Conservation (phyloP, 192 early-diverging fungal species). For the Obelidium mucronatum region DNA sequence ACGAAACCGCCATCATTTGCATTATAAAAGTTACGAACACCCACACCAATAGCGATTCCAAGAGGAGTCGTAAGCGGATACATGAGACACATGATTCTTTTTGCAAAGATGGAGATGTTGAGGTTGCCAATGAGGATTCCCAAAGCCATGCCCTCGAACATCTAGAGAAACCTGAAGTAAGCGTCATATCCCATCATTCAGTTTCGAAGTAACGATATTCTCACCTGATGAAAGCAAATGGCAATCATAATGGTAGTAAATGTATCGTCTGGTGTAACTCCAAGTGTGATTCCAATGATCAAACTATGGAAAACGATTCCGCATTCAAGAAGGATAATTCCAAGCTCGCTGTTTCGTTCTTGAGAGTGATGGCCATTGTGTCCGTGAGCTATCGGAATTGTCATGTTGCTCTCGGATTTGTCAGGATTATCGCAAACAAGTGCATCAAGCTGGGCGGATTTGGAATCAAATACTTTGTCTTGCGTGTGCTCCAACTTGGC, state of each 20-base stretch:
- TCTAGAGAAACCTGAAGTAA: no score
- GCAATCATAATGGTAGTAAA: slow-evolving; percentile 54
- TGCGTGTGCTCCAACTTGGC: neutral
- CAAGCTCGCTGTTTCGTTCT: slow-evolving; percentile 29
- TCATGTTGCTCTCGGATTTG: no score
- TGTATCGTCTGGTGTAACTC: slow-evolving; percentile 25
- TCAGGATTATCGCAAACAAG: neutral
- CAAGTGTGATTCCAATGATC: no score
- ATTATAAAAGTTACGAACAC: slow-evolving; percentile 66
- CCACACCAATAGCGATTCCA: slow-evolving; percentile 79
- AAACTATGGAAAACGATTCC: slow-evolving; percentile 57
- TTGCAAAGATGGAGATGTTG: neutral
- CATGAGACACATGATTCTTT: slow-evolving; percentile 37
- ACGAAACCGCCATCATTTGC: slow-evolving; percentile 59
- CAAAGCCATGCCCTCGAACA: slow-evolving; percentile 51
- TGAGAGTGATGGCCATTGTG: neutral
- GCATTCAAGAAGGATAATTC: slow-evolving; percentile 48
- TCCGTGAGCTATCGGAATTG: no score
- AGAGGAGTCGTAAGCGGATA: slow-evolving; percentile 81
- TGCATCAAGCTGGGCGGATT: neutral
- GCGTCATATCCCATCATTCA: no score
- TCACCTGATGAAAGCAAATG: slow-evolving; percentile 58
- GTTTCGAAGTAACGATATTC: no score
- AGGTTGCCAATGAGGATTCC: slow-evolving; percentile 23
- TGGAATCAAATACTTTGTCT: no score